Evolutionary conservation across 768 basidiomycete genomes (phyloP).

Genomic region (Coprinopsis strossmayeri): DNA sequence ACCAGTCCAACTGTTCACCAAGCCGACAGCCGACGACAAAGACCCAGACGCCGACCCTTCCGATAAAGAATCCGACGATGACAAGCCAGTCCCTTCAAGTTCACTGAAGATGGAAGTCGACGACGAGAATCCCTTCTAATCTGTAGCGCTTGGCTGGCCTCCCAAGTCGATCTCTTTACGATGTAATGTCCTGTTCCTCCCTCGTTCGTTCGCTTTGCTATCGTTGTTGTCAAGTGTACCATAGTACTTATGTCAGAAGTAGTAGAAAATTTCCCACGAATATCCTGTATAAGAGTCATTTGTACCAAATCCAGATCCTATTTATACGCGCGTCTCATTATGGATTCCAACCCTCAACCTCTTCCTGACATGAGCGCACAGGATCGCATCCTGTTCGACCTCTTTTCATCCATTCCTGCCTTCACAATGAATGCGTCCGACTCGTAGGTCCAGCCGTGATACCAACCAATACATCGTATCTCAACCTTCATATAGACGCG

Average conservation of each 20-base stretch:
- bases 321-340: background rate
- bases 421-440: no score
- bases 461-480: no score
- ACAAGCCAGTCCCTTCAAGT: conserved; percentile 12
- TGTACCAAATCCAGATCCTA: background rate
- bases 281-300: background rate
- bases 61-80: background rate
- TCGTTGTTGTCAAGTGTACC: conserved; percentile 13
- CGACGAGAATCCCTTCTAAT: conserved; percentile 65
- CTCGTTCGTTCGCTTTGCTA: conserved; percentile 2
- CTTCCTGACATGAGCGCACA: no score
- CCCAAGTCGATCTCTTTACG: background rate
- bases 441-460: no score
- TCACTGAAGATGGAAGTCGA: conserved; percentile 33
- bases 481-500: no score
- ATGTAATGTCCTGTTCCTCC: background rate
- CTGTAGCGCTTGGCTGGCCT: background rate
- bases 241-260: no score
- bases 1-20: conserved; percentile 51
- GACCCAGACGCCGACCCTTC: conserved; percentile 28
- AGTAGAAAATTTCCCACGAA: conserved; percentile 2
- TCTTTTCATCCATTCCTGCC: background rate
- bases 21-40: conserved; percentile 28
- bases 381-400: conserved; percentile 1
- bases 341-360: background rate